Conservation (phyloP, 176 grass and related monocot species). For the Puya raimondii region DNA sequence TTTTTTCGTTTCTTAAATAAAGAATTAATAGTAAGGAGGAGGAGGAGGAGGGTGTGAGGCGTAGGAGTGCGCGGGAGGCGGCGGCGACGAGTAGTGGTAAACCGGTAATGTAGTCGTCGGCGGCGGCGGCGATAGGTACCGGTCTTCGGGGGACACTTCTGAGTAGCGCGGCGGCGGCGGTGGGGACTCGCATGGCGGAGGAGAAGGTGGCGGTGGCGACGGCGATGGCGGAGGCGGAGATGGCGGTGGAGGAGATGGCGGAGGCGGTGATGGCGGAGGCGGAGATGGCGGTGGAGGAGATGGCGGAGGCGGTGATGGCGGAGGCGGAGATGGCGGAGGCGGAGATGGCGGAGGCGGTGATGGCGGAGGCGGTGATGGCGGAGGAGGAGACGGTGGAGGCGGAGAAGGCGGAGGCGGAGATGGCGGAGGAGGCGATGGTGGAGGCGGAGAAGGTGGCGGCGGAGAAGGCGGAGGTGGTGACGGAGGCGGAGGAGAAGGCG, state of each 20-base stretch:
- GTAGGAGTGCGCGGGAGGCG: neutral
- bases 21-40: conserved; percentile 36
- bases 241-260: too few species aligned
- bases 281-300: too few species aligned
- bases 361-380: too few species aligned
- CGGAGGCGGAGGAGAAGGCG: neutral
- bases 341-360: too few species aligned
- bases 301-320: too few species aligned
- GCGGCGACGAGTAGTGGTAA: conserved; percentile 31
- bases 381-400: neutral
- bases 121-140: conserved; percentile 21
- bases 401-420: neutral
- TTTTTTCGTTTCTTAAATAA: neutral
- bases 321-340: too few species aligned
- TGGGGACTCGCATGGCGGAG: neutral
- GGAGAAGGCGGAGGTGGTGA: conserved; percentile 8
- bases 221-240: conserved; percentile 4
- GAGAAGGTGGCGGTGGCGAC: neutral
- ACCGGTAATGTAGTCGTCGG: conserved; percentile 24
- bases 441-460: neutral
- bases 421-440: neutral
- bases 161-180: conserved; percentile 15
- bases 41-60: conserved; percentile 8
- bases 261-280: too few species aligned
- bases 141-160: conserved; percentile 8